A percentile compares a stretch with the other conserved stretches of the same genome.
These are phyloP conservation scores for Fusarium sp. DNA, from an alignment of 2,329 filamentous ascomycete genomes.

Conservation along the genomic window DNA sequence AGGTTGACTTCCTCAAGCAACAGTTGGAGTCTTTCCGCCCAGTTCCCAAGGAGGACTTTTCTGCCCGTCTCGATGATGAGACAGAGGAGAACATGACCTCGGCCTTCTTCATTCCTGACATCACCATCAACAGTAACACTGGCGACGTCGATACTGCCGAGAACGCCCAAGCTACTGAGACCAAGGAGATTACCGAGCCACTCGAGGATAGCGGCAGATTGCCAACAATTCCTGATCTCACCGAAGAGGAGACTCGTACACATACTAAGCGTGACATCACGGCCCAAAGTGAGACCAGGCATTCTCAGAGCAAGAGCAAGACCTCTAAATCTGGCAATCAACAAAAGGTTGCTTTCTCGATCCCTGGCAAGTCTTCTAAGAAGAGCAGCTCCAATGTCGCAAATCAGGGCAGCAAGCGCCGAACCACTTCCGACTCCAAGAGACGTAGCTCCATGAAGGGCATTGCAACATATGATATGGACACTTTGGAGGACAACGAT, in stretches of 20 bases:
- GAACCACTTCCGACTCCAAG: slow-evolving; percentile 40
- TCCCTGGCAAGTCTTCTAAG: slow-evolving; percentile 49
- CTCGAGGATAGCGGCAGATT: slow-evolving; percentile 47
- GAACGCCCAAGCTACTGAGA: slow-evolving; percentile 47
- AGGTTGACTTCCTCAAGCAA: slow-evolving; percentile 56
- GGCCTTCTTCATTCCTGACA: slow-evolving; percentile 67
- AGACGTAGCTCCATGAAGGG: slow-evolving; percentile 34
- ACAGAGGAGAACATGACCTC: slow-evolving; percentile 66
- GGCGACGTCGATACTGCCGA: slow-evolving; percentile 34
- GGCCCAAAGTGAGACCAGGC: slow-evolving; percentile 43
- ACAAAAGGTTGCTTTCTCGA: slow-evolving; percentile 54
- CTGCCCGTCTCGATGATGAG: slow-evolving; percentile 48
- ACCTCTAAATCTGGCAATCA: slow-evolving; percentile 38
- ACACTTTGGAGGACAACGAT: slow-evolving; percentile 46
- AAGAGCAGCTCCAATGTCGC: slow-evolving; percentile 47
- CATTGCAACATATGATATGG: slow-evolving; percentile 34
- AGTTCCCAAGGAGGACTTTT: slow-evolving; percentile 49
- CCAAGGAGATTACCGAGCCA: slow-evolving; percentile 46
- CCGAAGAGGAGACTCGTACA: slow-evolving; percentile 42
- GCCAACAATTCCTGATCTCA: slow-evolving; percentile 42
- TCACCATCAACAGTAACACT: slow-evolving; percentile 59
- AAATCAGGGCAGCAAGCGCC: slow-evolving; percentile 56
- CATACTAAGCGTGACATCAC: slow-evolving; percentile 44
- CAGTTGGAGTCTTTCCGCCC: slow-evolving; percentile 56
- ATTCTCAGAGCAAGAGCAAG: slow-evolving; percentile 43